Conservation (phyloP, 805 yeast genomes). For the Candida chauliodis region DNA sequence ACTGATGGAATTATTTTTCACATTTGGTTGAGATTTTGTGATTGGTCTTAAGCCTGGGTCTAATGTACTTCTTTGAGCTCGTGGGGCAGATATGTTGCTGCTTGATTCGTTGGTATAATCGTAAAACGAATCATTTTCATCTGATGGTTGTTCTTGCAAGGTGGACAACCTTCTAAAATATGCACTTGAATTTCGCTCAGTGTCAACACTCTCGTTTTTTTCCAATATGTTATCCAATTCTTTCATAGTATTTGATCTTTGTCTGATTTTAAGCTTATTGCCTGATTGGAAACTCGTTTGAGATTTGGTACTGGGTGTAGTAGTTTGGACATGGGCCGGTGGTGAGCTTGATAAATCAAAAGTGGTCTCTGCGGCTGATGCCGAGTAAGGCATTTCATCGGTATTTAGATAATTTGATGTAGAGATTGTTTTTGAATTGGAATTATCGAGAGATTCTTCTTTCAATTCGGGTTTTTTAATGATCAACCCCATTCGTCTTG, state of each 20-base stretch:
- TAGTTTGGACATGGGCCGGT: constrained; percentile 7
- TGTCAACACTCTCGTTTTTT: constrained; percentile 34
- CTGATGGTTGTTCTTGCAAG: constrained; percentile 48
- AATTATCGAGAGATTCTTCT: not conserved
- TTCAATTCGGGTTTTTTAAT: constrained; percentile 40
- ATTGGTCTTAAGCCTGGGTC: constrained; percentile 3
- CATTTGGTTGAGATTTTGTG: not conserved
- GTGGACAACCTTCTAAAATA: constrained; percentile 65
- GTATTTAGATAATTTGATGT: not conserved
- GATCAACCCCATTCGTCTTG: constrained; percentile 74
- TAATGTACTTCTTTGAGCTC: not conserved
- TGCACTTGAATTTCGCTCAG: constrained; percentile 54
- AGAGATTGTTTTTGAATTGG: not conserved
- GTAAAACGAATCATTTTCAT: constrained; percentile 15
- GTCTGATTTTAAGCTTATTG: constrained; percentile 15
- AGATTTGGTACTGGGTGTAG: constrained; percentile 15
- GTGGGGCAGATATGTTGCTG: constrained; percentile 2
- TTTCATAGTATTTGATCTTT: constrained; percentile 33
- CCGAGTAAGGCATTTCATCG: constrained; percentile 2
- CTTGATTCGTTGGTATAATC: constrained; percentile 8
- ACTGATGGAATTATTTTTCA: not conserved
- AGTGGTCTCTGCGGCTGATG: constrained; percentile 4
- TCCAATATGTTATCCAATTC: constrained; percentile 35
- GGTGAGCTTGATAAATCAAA: constrained; percentile 15
- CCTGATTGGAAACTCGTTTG: constrained; percentile 7